A percentile compares a stretch with the other conserved stretches of the same genome.
Conservation (phyloP, 805 yeast genomes). For the Saturnispora ahearnii region DNA sequence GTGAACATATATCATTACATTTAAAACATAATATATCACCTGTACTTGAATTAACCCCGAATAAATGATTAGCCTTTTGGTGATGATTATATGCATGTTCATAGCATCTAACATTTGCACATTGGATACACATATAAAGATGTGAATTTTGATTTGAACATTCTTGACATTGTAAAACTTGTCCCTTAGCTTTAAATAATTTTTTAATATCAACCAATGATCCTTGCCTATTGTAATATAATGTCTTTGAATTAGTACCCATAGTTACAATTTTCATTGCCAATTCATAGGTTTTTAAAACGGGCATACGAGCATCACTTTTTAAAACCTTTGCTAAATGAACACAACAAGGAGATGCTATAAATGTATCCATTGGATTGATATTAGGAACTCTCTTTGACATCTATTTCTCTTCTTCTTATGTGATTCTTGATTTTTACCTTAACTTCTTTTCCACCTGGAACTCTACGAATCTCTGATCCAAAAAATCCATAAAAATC, state of each 20-base stretch:
- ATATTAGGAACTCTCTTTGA: slow-evolving; percentile 4
- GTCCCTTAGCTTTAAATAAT: slow-evolving; percentile 34
- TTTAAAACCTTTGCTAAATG: slow-evolving; percentile 41
- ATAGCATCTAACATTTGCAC: slow-evolving; percentile 70
- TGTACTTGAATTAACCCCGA: slow-evolving; percentile 52
- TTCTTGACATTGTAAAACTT: slow-evolving; percentile 41
- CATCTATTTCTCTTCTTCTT: neutral
- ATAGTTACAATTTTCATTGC: slow-evolving; percentile 37
- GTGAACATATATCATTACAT: slow-evolving; percentile 66
- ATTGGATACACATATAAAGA: slow-evolving; percentile 61
- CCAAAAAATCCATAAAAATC: neutral
- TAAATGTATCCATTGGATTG: slow-evolving; percentile 14
- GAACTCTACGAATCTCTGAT: neutral
- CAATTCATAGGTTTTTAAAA: slow-evolving; percentile 41
- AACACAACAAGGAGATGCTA: slow-evolving; percentile 37
- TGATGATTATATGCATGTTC: slow-evolving; percentile 43
- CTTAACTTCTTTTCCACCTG: neutral
- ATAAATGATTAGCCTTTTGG: slow-evolving; percentile 38
- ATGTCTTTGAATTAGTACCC: slow-evolving; percentile 3
- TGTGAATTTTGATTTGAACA: slow-evolving; percentile 28
- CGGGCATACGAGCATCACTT: slow-evolving; percentile 41
- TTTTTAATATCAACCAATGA: slow-evolving; percentile 29
- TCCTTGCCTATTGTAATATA: slow-evolving; percentile 31
- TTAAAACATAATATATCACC: slow-evolving; percentile 71
- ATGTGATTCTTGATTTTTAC: neutral